Percentiles rank a stretch among this genome's conserved stretches.
Conservation (phyloP, 2,329 filamentous ascomycete species). For the Helotiales sp. region DNA sequence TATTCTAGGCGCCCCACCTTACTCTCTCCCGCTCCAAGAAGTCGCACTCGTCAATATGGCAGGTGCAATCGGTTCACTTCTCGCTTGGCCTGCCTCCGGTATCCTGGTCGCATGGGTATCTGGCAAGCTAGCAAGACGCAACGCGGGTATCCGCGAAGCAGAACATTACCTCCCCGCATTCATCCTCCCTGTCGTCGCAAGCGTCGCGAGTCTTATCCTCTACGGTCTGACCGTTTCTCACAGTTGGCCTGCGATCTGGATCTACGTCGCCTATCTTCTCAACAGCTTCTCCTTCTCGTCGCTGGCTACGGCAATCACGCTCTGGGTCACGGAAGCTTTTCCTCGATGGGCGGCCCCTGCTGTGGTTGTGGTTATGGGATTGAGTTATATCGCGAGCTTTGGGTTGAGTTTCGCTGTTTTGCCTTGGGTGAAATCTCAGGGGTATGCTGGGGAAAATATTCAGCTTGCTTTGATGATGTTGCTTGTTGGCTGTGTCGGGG, state of each 20-base stretch:
- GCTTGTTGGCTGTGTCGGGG: slow-evolving; percentile 12
- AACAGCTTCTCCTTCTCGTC: slow-evolving; percentile 11
- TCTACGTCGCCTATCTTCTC: slow-evolving; percentile 12
- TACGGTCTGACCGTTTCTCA: slow-evolving; percentile 12
- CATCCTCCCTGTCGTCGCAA: slow-evolving; percentile 17
- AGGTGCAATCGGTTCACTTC: background rate
- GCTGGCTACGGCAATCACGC: slow-evolving; percentile 15
- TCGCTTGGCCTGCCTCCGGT: slow-evolving; percentile 10
- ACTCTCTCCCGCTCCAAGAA: background rate
- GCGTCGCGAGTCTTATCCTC: slow-evolving; percentile 1
- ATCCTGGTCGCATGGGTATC: slow-evolving; percentile 2
- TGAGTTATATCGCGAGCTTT: slow-evolving; percentile 20
- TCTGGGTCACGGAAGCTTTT: slow-evolving; percentile 24
- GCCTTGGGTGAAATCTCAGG: slow-evolving; percentile 18
- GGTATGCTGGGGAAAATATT: slow-evolving; percentile 8
- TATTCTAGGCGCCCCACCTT: slow-evolving; percentile 2
- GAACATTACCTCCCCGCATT: slow-evolving; percentile 26
- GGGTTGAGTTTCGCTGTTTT: slow-evolving; percentile 13
- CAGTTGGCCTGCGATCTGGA: slow-evolving; percentile 1
- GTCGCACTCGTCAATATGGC: slow-evolving; percentile 6
- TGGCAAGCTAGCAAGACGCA: slow-evolving; percentile 8
- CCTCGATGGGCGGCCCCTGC: slow-evolving; percentile 21
- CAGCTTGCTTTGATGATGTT: slow-evolving; percentile 15
- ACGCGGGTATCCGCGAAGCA: slow-evolving; percentile 18
- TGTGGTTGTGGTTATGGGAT: slow-evolving; percentile 10